Evolutionary conservation across 139 green algal genomes (phyloP).

Genomic region (Asterochloris erici): DNA sequence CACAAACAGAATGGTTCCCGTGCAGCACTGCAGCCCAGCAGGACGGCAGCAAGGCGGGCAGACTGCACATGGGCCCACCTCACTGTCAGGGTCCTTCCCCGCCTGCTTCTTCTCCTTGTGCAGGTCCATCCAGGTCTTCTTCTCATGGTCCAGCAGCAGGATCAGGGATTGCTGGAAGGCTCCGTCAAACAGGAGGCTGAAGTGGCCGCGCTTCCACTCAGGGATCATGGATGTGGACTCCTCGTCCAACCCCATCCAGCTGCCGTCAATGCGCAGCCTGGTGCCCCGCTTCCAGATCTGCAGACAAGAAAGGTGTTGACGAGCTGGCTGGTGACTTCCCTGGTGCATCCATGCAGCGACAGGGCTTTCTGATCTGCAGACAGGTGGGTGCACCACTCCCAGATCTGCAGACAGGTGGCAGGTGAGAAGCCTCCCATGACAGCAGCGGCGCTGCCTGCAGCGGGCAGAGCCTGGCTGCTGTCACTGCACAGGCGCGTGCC

Average conservation of each 20-base stretch:
- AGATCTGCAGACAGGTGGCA: too few relatives aligned
- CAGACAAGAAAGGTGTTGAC: neutral
- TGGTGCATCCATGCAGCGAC: too few relatives aligned
- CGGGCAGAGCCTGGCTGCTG: too few relatives aligned
- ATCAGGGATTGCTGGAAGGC: conserved; percentile 16
- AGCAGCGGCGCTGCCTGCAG: too few relatives aligned
- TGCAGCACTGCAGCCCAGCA: too few relatives aligned
- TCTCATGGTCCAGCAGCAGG: conserved; percentile 59
- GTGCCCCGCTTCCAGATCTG: conserved; percentile 43
- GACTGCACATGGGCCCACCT: conserved; percentile 22
- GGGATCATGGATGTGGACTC: conserved; percentile 50
- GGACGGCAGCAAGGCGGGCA: too few relatives aligned
- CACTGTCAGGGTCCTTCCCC: conserved; percentile 24
- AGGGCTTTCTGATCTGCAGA: too few relatives aligned
- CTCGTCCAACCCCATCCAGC: conserved; percentile 66
- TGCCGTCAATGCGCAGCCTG: conserved; percentile 65
- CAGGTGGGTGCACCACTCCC: too few relatives aligned
- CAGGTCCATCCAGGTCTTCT: conserved; percentile 56
- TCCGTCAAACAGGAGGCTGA: conserved; percentile 72
- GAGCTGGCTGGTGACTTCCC: too few relatives aligned
- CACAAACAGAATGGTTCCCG: too few relatives aligned
- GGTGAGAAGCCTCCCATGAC: too few relatives aligned
- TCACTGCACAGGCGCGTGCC: too few relatives aligned
- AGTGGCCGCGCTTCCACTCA: conserved; percentile 72
- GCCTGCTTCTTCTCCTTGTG: conserved; percentile 40